Base-by-base conservation (phyloP, 73 alveolate genomes). In the Effrenium voratum region DNA sequence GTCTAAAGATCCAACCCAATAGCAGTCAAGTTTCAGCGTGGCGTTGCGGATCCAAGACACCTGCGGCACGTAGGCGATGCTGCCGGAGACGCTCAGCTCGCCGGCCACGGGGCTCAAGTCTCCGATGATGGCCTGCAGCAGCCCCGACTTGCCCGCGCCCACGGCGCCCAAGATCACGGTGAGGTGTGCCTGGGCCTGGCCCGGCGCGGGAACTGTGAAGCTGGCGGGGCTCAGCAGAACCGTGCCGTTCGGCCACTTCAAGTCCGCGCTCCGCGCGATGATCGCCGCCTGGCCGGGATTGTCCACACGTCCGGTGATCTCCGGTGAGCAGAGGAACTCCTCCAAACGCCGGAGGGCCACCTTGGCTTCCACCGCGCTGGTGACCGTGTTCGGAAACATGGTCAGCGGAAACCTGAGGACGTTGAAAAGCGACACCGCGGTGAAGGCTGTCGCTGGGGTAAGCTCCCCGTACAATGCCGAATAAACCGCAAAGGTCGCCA, bases 31-130 rank as follows among this genome's bases (percentile, higher is more conserved):
- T n/a, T n/a, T 96, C 59, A 99, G 94, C 1, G 99, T 94, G n/a
- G 99, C 93, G 95, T 99, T 99, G 55, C 99, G 99, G 34, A 99
- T 99, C 99, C 99, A 99, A 6, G 99, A 99, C 81, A 70, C 98
- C 84, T 99, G 99, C 43, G 99, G 94, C 13, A 99, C 98, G 91
- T 99, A 99, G 84, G 99, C 98, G 38, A 93, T 75, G 30, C 47
- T 49, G 34, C 98, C 98, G 32, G 91, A 40, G 6, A 70, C 66
- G 19, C 75, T 43, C 45, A 93, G 24, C 12, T 28, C 5, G 22
- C 98, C 98, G 3, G 68, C 15, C 6, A 40, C 52, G 2, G 98
- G 98, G 8, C 66, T 47, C 34, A 93, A 12, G 60, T 93, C 98
- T 30, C 92, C 92, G 55, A 93, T 93, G 36, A 93, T 50, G 8